Percentiles rank a stretch among this genome's conserved stretches.
phyloP scores from a whole-genome alignment of 768 basidiomycete species.

The Boletellus ananas region DNA sequence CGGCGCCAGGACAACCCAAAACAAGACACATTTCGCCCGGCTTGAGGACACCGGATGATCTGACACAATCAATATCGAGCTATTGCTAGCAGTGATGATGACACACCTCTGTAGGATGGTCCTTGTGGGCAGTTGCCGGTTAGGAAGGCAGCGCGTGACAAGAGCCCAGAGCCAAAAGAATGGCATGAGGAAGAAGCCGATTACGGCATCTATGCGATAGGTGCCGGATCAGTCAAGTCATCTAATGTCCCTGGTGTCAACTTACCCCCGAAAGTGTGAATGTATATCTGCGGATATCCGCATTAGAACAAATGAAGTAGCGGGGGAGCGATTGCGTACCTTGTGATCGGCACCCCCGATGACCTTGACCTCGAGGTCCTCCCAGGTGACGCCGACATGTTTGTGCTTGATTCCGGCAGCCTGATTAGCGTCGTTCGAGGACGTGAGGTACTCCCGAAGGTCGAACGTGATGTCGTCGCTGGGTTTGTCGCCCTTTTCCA shows the following conservation, averaged over 20 bases:
- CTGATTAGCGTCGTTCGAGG: slow-evolving; percentile 63
- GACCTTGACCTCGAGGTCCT: slow-evolving; percentile 61
- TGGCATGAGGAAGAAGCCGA: slow-evolving; percentile 52
- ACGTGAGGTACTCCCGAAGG: slow-evolving; percentile 63
- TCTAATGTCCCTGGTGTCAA: slow-evolving; percentile 3
- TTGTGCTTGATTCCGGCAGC: slow-evolving; percentile 67
- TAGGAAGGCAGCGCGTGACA: slow-evolving; percentile 38
- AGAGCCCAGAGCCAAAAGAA: slow-evolving; percentile 45
- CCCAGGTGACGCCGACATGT: slow-evolving; percentile 74
- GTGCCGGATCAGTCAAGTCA: neutral
- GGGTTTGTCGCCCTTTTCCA: slow-evolving; percentile 40
- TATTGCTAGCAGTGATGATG: neutral
- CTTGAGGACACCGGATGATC: slow-evolving; percentile 65
- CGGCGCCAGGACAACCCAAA: slow-evolving; percentile 77
- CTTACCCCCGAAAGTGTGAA: slow-evolving; percentile 58
- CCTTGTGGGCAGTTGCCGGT: slow-evolving; percentile 37
- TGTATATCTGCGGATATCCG: slow-evolving; percentile 38
- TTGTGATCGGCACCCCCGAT: slow-evolving; percentile 54
- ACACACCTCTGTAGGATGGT: slow-evolving; percentile 60
- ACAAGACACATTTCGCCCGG: slow-evolving; percentile 87
- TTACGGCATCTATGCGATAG: slow-evolving; percentile 41
- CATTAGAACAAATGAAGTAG: neutral
- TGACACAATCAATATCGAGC: slow-evolving; percentile 17
- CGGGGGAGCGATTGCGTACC: slow-evolving; percentile 31
- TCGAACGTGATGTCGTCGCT: slow-evolving; percentile 43